Percentiles rank a stretch among this genome's conserved stretches.
phyloP scores from a whole-genome alignment of 306 rosid species.

The Cicer bijugum region DNA sequence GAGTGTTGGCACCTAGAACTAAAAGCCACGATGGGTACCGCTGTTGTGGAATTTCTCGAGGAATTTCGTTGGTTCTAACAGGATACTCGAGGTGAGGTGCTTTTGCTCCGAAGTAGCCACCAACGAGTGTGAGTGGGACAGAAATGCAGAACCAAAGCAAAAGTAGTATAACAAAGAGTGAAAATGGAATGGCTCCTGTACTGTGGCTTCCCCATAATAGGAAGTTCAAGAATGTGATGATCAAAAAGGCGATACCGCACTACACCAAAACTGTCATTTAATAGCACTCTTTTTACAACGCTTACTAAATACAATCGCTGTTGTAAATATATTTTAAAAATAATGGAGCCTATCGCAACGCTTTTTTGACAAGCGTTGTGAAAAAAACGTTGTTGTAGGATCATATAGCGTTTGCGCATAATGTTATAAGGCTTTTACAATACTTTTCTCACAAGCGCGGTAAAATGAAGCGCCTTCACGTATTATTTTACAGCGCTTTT shows the following conservation, averaged over 20 bases:
- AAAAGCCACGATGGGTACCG: slow-evolving; percentile 92
- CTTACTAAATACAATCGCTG: too few species aligned
- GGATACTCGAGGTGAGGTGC: slow-evolving; percentile 89
- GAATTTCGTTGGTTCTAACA: slow-evolving; percentile 87
- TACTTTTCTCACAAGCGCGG: too few species aligned
- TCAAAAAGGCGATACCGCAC: slow-evolving; percentile 83
- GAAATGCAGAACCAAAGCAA: slow-evolving; percentile 97
- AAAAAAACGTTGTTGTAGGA: too few species aligned
- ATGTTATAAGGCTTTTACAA: too few species aligned
- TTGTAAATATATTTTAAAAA: too few species aligned
- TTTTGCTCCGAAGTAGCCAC: slow-evolving; percentile 87
- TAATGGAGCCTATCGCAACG: too few species aligned
- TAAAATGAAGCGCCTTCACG: too few species aligned
- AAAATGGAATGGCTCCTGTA: slow-evolving; percentile 96
- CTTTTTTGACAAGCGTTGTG: too few species aligned
- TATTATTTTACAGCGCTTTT: too few species aligned
- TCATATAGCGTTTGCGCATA: too few species aligned
- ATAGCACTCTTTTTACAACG: too few species aligned
- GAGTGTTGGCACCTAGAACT: slow-evolving; percentile 94
- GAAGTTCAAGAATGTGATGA: slow-evolving; percentile 83
- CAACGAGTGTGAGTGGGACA: slow-evolving; percentile 88
- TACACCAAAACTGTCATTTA: too few species aligned
- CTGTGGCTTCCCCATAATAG: slow-evolving; percentile 95
- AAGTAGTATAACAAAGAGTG: slow-evolving; percentile 71
- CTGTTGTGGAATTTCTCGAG: slow-evolving; percentile 89